These are phyloP conservation scores for Trametes punicea DNA, from an alignment of 768 basidiomycete genomes.

Conservation along the genomic window DNA sequence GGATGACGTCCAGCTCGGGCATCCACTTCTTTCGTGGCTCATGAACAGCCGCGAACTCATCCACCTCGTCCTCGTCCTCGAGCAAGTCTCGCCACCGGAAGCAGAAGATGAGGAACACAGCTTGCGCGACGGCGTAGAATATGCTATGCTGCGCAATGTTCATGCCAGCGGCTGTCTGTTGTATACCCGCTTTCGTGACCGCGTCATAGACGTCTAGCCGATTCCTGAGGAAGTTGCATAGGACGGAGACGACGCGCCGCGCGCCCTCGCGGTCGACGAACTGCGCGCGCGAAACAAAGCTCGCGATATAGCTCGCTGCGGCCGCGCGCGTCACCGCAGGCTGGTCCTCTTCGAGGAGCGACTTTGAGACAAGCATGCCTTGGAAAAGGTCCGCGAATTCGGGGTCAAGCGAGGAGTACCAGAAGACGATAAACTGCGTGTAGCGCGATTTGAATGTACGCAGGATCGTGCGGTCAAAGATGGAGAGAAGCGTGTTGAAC, in stretches of 20 bases:
- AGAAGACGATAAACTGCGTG: conserved; percentile 96
- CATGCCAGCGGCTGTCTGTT: conserved; percentile 32
- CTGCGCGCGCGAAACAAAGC: conserved; percentile 84
- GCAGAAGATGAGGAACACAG: conserved; percentile 95
- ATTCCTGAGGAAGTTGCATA: conserved; percentile 80
- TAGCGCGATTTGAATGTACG: conserved; percentile 97
- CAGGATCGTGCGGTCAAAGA: conserved; percentile 92
- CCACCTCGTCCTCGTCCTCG: conserved; percentile 57
- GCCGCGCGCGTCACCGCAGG: conserved; percentile 84
- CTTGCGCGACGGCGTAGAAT: conserved; percentile 91
- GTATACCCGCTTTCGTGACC: conserved; percentile 37
- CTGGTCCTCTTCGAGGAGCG: conserved; percentile 54
- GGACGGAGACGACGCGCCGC: conserved; percentile 69
- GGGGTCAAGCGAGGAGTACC: conserved; percentile 86
- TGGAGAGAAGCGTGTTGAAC: conserved; percentile 85
- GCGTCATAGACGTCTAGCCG: conserved; percentile 74
- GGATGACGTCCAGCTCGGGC: conserved; percentile 69
- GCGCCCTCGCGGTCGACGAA: conserved; percentile 78
- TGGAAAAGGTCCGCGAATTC: conserved; percentile 92
- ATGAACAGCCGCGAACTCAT: conserved; percentile 27
- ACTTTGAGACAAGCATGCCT: conserved; percentile 90
- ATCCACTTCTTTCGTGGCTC: conserved; percentile 72
- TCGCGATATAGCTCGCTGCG: conserved; percentile 90
- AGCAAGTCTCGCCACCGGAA: conserved; percentile 92
- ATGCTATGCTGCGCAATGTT: conserved; percentile 50